Evolutionary conservation across 2,329 filamentous ascomycete genomes (phyloP).

Genomic region (Fusarium sp.): DNA sequence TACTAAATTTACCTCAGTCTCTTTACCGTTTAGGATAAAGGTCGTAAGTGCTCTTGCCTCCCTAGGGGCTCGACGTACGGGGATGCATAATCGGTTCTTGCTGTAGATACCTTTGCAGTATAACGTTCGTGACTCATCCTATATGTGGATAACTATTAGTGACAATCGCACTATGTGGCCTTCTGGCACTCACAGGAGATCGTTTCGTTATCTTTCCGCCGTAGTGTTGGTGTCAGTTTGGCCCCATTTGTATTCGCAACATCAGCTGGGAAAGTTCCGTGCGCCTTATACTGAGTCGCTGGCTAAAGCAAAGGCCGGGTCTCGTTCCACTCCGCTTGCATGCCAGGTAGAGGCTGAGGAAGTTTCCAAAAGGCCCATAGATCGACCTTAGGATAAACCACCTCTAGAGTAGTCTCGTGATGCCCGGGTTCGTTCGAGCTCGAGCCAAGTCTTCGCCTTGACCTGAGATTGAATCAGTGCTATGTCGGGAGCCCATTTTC

Average conservation of each 20-base stretch:
- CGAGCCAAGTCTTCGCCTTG: accelerated
- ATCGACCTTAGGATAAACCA: background rate
- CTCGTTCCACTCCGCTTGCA: accelerated
- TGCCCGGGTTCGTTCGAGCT: background rate
- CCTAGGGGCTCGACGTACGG: background rate
- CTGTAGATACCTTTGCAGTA: background rate
- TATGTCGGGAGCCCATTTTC: accelerated
- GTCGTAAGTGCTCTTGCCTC: no score
- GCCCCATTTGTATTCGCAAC: background rate
- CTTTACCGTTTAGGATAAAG: no score
- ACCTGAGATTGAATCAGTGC: no score
- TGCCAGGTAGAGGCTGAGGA: accelerated
- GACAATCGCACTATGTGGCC: accelerated
- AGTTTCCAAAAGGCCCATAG: background rate
- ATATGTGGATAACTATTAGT: accelerated
- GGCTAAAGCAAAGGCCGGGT: accelerated
- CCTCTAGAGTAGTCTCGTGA: no score
- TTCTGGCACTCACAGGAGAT: background rate
- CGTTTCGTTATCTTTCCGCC: accelerated
- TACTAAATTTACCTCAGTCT: no score
- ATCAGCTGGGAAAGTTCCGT: background rate
- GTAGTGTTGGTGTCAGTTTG: no score
- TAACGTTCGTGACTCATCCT: background rate
- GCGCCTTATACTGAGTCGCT: background rate
- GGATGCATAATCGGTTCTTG: background rate